Evolutionary conservation across 2,329 filamentous ascomycete genomes (phyloP).

Genomic region (Penicillium palitans): DNA sequence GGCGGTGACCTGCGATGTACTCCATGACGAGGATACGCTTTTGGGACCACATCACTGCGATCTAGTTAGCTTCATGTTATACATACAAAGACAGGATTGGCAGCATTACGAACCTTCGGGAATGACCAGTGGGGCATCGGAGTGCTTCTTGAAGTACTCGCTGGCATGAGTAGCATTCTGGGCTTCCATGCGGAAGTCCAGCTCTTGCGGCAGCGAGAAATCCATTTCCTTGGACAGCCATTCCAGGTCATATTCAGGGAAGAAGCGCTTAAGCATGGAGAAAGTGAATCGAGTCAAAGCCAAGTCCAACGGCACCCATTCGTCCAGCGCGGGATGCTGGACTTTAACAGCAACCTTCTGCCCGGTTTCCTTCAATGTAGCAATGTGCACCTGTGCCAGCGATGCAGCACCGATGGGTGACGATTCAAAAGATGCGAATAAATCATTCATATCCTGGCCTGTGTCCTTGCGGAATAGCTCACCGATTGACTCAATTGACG

Average conservation of each 20-base stretch:
- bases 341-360: constrained; percentile 94
- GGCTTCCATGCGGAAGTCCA: constrained; percentile 85
- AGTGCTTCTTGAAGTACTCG: constrained; percentile 75
- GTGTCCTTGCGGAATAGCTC: constrained; percentile 85
- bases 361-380: constrained; percentile 76
- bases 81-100: background rate
- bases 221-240: constrained; percentile 97
- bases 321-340: constrained; percentile 84
- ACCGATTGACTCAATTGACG: constrained; percentile 81
- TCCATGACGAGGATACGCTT: constrained; percentile 94
- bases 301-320: constrained; percentile 88
- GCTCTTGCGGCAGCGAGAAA: constrained; percentile 80
- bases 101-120: constrained; percentile 56
- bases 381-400: constrained; percentile 89
- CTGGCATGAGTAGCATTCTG: constrained; percentile 77
- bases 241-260: constrained; percentile 95
- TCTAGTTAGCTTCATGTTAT: constrained; percentile 16
- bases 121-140: constrained; percentile 78
- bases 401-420: constrained; percentile 89
- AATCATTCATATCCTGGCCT: constrained; percentile 71
- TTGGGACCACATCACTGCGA: constrained; percentile 76
- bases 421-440: constrained; percentile 80
- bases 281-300: constrained; percentile 87
- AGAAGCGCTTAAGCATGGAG: constrained; percentile 83
- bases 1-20: constrained; percentile 78